phyloP scores from a whole-genome alignment of 371 early-diverging fungal genomes.

The Synchytrium microbalum region DNA sequence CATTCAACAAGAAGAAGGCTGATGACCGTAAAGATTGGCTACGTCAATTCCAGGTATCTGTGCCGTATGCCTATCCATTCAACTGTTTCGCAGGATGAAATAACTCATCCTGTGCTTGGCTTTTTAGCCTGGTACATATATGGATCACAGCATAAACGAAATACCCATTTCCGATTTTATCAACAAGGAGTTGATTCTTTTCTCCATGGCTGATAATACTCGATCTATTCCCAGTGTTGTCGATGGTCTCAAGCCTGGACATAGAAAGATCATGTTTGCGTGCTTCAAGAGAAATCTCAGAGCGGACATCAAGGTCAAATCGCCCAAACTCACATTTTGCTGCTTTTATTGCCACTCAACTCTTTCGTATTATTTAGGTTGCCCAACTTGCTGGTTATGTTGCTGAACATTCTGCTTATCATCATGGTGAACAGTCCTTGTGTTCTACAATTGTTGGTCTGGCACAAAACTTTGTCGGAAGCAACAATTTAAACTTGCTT shows the following conservation, averaged over 20 bases:
- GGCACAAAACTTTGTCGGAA: constrained; percentile 98
- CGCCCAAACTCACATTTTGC: background rate
- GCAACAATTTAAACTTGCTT: constrained; percentile 94
- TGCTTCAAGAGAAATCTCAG: constrained; percentile 86
- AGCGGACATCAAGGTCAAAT: constrained; percentile 81
- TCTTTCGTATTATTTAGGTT: constrained; percentile 29
- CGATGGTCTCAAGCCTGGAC: constrained; percentile 99
- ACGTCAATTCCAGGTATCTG: constrained; percentile 54
- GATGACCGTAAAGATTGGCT: constrained; percentile 98
- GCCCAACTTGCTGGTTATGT: constrained; percentile 95
- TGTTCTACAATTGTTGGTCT: constrained; percentile 88
- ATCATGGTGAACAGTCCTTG: constrained; percentile 96
- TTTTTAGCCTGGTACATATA: constrained; percentile 78
- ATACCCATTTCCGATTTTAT: constrained; percentile 95
- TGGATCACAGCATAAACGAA: constrained; percentile 74
- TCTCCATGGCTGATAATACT: constrained; percentile 96
- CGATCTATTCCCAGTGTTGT: constrained; percentile 97
- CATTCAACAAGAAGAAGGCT: constrained; percentile 96
- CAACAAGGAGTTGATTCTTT: constrained; percentile 96
- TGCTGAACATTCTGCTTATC: constrained; percentile 91
- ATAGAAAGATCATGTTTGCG: constrained; percentile 95
- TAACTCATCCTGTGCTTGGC: background rate
- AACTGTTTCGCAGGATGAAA: background rate
- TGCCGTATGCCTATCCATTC: background rate
- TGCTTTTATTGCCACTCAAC: background rate